Base-by-base conservation (phyloP, 2,329 filamentous ascomycete species). In the Colletotrichum lentis region DNA sequence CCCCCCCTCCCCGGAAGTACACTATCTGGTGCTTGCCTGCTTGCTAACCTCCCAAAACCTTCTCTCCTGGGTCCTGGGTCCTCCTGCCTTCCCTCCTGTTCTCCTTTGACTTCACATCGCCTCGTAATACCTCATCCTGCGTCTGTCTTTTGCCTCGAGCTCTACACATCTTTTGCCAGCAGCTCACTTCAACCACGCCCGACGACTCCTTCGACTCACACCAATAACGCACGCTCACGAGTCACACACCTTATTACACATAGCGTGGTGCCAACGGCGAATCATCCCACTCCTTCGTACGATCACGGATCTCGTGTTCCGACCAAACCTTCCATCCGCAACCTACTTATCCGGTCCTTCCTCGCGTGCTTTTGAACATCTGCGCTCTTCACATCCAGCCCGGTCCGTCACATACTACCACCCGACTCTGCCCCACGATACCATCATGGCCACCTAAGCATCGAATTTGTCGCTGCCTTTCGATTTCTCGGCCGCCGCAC, bases 401-500 rank as follows among this genome's bases (percentile, higher is more conserved):
- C 47, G 16, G n/a, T 37, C 24, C 24, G 10, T 6, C 20, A 10
- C 12, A 31, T 7, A 44, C 5, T 44, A 44, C 37, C 27, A 44
- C 44, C 31, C 31, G 8, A 27, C 11, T 50, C 20, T 18, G 16
- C 47, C 27, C 37, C 3, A 31, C 49, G 27, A n/a, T n/a, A 43
- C 22, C 22, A 60, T 52, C 35, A 71, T 71, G 67, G 50, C 59
- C 31, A 61, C 55, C 63, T 71, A 41, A 64, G 55, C 14, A 35
- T 43, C 47, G 35, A 44, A 22, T 16, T 31, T 50, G 62, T 46
- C 59, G 59, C 52, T 41, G 65, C 59, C 24, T 43, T 62, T 67
- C 27, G 53, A 52, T 58, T 60, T 39, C 57, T 37, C 52, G 69
- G 62, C 69, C 62, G 63, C 60, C 69, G 59, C 59, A 67, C 69